These are phyloP conservation scores for Selenicereus undatus DNA, from an alignment of 148 eudicot species.

Conservation along the genomic window DNA sequence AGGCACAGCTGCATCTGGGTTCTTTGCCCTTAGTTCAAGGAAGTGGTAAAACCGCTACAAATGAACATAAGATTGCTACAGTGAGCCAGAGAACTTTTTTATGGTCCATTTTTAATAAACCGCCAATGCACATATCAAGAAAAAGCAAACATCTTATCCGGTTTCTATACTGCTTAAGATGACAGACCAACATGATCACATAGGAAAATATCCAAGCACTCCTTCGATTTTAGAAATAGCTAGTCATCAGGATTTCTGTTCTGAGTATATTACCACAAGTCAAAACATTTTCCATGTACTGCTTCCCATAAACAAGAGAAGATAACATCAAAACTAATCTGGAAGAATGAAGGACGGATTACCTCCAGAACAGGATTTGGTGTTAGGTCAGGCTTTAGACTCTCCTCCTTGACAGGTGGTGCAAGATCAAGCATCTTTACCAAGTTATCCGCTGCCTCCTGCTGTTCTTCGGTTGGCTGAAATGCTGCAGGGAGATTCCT, in stretches of 20 bases:
- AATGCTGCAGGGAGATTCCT: conserved; percentile 61
- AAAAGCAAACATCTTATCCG: too few species aligned
- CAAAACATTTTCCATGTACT: too few species aligned
- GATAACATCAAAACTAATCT: too few species aligned
- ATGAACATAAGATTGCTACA: conserved; percentile 17
- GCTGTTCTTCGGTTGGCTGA: conserved; percentile 83
- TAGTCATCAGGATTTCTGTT: too few species aligned
- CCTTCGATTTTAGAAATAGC: too few species aligned
- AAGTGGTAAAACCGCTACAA: conserved; percentile 76
- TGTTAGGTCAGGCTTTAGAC: conserved; percentile 73
- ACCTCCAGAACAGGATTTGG: conserved; percentile 98
- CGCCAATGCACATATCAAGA: too few species aligned
- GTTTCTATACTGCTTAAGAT: too few species aligned
- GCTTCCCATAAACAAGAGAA: too few species aligned
- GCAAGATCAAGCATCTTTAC: conserved; percentile 91
- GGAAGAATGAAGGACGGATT: not conserved
- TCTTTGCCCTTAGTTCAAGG: conserved; percentile 73
- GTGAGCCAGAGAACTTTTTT: conserved; percentile 1
- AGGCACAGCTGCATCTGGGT: conserved; percentile 77
- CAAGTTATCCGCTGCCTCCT: conserved; percentile 79
- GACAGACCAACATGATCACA: too few species aligned
- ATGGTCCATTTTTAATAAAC: too few species aligned
- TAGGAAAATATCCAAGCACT: too few species aligned
- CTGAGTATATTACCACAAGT: too few species aligned
- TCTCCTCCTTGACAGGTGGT: conserved; percentile 67